Conservation (phyloP, 2,329 filamentous ascomycete genomes). For the Emergomyces orientalis region DNA sequence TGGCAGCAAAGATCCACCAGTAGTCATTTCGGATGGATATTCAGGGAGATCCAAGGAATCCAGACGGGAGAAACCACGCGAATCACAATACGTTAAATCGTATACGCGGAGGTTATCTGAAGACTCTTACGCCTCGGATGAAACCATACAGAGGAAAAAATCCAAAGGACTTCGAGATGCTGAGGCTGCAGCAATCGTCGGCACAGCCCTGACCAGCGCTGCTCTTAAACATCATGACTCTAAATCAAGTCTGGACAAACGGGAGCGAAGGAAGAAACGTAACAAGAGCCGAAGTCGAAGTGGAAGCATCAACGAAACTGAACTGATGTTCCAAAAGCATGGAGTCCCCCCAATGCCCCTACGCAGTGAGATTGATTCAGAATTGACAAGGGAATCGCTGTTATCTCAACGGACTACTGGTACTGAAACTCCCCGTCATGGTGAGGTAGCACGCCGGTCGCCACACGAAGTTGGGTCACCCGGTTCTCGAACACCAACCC, state of each 20-base stretch:
- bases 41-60: slow-evolving; percentile 43
- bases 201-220: slow-evolving; percentile 51
- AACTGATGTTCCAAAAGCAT: slow-evolving; percentile 45
- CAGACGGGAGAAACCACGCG: slow-evolving; percentile 43
- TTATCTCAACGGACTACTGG: slow-evolving; percentile 70
- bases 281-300: slow-evolving; percentile 45
- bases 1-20: slow-evolving; percentile 49
- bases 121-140: slow-evolving; percentile 43
- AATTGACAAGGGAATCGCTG: slow-evolving; percentile 79
- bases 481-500: slow-evolving; percentile 53
- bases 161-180: slow-evolving; percentile 48
- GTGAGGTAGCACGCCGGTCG: slow-evolving; percentile 54
- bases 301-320: slow-evolving; percentile 43
- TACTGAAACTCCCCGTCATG: slow-evolving; percentile 58
- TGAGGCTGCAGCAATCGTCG: slow-evolving; percentile 47
- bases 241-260: slow-evolving; percentile 46
- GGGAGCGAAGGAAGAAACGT: slow-evolving; percentile 35
- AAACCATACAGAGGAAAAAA: slow-evolving; percentile 44
- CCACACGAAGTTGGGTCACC: slow-evolving; percentile 47
- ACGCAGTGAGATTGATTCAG: slow-evolving; percentile 76
- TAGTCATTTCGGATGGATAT: slow-evolving; percentile 43
- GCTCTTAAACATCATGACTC: slow-evolving; percentile 57
- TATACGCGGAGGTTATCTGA: slow-evolving; percentile 38
- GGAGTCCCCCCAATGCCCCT: slow-evolving; percentile 76
- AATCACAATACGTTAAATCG: slow-evolving; percentile 39